Conservation (phyloP, 495 filamentous ascomycete species). For the Trichoderma virens region DNA sequence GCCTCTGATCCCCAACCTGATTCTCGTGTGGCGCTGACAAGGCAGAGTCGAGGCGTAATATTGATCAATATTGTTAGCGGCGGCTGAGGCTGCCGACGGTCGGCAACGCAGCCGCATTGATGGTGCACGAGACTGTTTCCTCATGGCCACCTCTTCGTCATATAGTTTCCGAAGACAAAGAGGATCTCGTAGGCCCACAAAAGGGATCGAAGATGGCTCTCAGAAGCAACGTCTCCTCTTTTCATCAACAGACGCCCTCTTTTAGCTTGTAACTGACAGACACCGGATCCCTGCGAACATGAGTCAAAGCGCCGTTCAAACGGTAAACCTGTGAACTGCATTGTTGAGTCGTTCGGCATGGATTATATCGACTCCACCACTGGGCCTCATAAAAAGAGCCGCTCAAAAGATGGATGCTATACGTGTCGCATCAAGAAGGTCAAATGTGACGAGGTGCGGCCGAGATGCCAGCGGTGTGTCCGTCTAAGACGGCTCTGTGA, state of each 20-base stretch:
- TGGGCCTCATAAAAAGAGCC: background rate
- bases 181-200: background rate
- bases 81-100: constrained; percentile 2
- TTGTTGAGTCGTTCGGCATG: background rate
- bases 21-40: background rate
- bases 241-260: background rate
- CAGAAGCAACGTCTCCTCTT: background rate
- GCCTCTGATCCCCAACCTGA: background rate
- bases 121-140: background rate
- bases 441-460: constrained; percentile 4
- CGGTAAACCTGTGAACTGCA: too few species aligned
- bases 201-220: background rate
- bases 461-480: background rate
- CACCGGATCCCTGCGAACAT: background rate
- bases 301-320: background rate
- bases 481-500: constrained; percentile 1
- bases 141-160: background rate
- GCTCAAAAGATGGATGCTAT: background rate
- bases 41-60: background rate
- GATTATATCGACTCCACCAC: background rate
- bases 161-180: background rate
- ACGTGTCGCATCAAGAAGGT: constrained; percentile 1
- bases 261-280: background rate
- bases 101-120: background rate
- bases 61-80: background rate